Evolutionary conservation across 2,329 filamentous ascomycete species (phyloP).

Genomic region (Ramichloridium luteum): DNA sequence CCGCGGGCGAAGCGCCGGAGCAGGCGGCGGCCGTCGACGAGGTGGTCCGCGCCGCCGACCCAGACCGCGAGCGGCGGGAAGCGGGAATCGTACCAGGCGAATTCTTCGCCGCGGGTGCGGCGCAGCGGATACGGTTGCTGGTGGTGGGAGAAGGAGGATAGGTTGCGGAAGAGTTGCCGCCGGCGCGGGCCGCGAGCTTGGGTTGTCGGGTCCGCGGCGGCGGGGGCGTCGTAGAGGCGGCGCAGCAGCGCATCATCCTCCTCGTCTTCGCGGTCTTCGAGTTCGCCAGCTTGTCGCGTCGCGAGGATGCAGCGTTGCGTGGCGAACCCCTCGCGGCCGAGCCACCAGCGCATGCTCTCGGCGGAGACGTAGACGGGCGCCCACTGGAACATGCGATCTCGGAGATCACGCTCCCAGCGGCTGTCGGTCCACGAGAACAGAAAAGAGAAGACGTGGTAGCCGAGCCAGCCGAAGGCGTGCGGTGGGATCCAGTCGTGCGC

Average conservation of each 20-base stretch:
- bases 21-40: slow-evolving; percentile 70
- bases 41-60: slow-evolving; percentile 69
- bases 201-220: too few relatives aligned
- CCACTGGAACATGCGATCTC: slow-evolving; percentile 81
- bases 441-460: slow-evolving; percentile 81
- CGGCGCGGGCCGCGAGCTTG: slow-evolving; percentile 19
- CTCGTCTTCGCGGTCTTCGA: slow-evolving; percentile 44
- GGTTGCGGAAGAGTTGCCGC: slow-evolving; percentile 19
- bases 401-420: slow-evolving; percentile 70
- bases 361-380: slow-evolving; percentile 80
- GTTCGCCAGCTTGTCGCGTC: slow-evolving; percentile 56
- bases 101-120: slow-evolving; percentile 27
- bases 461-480: slow-evolving; percentile 62
- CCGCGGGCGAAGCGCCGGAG: slow-evolving; percentile 62
- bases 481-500: slow-evolving; percentile 59
- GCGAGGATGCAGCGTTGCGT: slow-evolving; percentile 77
- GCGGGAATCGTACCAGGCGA: slow-evolving; percentile 69
- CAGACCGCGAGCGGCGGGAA: slow-evolving; percentile 79
- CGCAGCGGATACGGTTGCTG: too few relatives aligned
- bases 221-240: slow-evolving; percentile 24
- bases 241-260: slow-evolving; percentile 29
- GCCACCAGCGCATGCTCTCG: slow-evolving; percentile 92
- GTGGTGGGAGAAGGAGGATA: slow-evolving; percentile 22
- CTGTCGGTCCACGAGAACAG: slow-evolving; percentile 78
- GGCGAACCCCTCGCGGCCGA: slow-evolving; percentile 74